These are phyloP conservation scores for Penicillium occitanis DNA, from an alignment of 2,329 filamentous ascomycete genomes.

Conservation along the genomic window DNA sequence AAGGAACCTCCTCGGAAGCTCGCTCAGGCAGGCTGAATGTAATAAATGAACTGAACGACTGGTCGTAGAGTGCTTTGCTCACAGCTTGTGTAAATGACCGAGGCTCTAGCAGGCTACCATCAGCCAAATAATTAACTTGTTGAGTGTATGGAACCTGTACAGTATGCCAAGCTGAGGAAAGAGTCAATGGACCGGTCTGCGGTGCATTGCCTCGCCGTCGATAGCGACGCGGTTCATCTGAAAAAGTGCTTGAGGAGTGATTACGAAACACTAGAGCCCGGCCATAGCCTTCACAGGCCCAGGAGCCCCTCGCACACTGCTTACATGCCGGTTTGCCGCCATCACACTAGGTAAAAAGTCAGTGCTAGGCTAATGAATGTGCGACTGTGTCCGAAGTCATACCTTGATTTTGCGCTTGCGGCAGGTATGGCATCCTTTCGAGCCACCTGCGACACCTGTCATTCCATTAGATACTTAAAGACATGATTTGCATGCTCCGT, in stretches of 20 bases:
- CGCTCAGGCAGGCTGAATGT: conserved; percentile 10
- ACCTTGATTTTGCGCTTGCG: conserved; percentile 18
- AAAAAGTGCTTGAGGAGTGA: not conserved
- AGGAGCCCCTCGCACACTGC: conserved; percentile 9
- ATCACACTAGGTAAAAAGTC: conserved; percentile 12
- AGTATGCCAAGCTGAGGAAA: not conserved
- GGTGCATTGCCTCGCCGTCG: not conserved
- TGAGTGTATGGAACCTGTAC: no score
- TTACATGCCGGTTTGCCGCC: conserved; percentile 11
- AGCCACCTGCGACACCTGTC: conserved; percentile 14
- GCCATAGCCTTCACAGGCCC: conserved; percentile 13
- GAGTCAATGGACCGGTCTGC: not conserved
- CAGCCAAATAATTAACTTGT: not conserved
- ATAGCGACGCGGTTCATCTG: not conserved
- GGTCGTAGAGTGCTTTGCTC: conserved; percentile 14
- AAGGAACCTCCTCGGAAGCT: conserved; percentile 18
- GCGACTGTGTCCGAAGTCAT: not conserved
- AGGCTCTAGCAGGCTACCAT: not conserved
- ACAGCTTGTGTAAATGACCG: not conserved
- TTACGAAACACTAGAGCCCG: conserved; percentile 4
- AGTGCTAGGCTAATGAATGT: not conserved
- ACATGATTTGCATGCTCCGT: not conserved
- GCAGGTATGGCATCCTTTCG: conserved; percentile 19
- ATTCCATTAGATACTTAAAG: not conserved
- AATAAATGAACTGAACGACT: conserved; percentile 15